A percentile compares a stretch with the other conserved stretches of the same genome.
phyloP scores from a whole-genome alignment of 1,139 yeast genomes.

The Suhomyces bribrorum region DNA sequence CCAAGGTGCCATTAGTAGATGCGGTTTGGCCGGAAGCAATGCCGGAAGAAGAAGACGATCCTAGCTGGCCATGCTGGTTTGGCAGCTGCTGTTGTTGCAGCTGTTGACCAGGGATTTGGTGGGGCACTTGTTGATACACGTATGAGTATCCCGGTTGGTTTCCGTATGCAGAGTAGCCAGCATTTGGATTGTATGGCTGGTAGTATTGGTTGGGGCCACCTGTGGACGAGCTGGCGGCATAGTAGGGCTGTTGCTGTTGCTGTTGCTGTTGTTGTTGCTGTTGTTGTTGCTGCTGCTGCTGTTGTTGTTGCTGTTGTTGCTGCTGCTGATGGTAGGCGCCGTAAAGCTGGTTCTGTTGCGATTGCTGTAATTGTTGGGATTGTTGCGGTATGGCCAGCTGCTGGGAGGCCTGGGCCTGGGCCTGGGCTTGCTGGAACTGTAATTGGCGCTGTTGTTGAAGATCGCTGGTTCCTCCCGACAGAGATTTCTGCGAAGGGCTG shows the following conservation, averaged over 20 bases:
- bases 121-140: slow-evolving; percentile 18
- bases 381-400: slow-evolving; percentile 14
- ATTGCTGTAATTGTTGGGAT: slow-evolving; percentile 14
- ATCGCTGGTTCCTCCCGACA: slow-evolving; percentile 4
- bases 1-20: slow-evolving; percentile 8
- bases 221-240: slow-evolving; percentile 9
- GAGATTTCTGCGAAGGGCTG: slow-evolving; percentile 11
- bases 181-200: slow-evolving; percentile 20
- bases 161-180: slow-evolving; percentile 22
- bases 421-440: slow-evolving; percentile 18
- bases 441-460: slow-evolving; percentile 18
- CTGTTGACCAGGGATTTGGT: slow-evolving; percentile 12
- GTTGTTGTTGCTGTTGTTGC: slow-evolving; percentile 13
- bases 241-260: slow-evolving; percentile 21
- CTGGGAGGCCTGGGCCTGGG: slow-evolving; percentile 12
- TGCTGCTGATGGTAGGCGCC: slow-evolving; percentile 15
- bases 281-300: slow-evolving; percentile 16
- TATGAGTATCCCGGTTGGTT: slow-evolving; percentile 25
- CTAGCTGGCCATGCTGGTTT: slow-evolving; percentile 6
- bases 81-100: slow-evolving; percentile 11
- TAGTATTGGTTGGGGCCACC: slow-evolving; percentile 23
- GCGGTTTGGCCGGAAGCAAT: slow-evolving; percentile 8
- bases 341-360: slow-evolving; percentile 16
- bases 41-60: slow-evolving; percentile 6
- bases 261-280: slow-evolving; percentile 16